Percentiles rank a stretch among this genome's conserved stretches.
phyloP scores from a whole-genome alignment of 768 basidiomycete species.

The Hebeloma cylindrosporum region DNA sequence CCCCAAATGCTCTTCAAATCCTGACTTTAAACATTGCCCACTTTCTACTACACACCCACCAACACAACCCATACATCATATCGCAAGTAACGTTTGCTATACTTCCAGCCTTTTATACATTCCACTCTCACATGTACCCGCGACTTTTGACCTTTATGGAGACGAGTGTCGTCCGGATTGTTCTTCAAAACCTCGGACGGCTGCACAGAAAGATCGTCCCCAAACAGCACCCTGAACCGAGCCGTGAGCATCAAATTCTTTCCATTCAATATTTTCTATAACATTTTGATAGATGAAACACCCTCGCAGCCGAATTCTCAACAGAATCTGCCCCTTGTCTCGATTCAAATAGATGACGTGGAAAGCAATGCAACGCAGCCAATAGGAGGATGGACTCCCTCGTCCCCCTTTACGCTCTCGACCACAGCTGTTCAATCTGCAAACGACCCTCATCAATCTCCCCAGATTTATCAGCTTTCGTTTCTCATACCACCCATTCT shows the following conservation, averaged over 20 bases:
- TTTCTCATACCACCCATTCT: constrained; percentile 66
- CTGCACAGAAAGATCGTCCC: constrained; percentile 11
- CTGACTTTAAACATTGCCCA: constrained; percentile 71
- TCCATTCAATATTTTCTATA: background rate
- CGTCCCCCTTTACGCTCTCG: background rate
- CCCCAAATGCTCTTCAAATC: constrained; percentile 76
- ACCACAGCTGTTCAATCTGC: constrained; percentile 42
- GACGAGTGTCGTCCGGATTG: constrained; percentile 51
- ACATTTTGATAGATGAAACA: background rate
- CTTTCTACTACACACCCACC: constrained; percentile 57
- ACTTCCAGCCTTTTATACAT: constrained; percentile 74
- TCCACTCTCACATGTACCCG: constrained; percentile 59
- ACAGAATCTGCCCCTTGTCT: constrained; percentile 51
- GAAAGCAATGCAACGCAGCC: constrained; percentile 14
- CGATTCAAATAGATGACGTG: constrained; percentile 61
- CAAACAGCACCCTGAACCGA: constrained; percentile 1
- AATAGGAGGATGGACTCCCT: constrained; percentile 1
- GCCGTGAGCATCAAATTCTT: constrained; percentile 7
- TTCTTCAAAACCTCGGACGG: constrained; percentile 47
- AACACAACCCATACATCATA: constrained; percentile 48
- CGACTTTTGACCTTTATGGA: constrained; percentile 72
- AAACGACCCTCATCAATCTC: constrained; percentile 55
- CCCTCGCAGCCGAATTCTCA: too few species aligned
- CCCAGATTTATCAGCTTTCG: constrained; percentile 56
- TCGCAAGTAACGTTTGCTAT: constrained; percentile 66